Conservation (phyloP, 495 filamentous ascomycete genomes). For the Sordaria brevicollis region DNA sequence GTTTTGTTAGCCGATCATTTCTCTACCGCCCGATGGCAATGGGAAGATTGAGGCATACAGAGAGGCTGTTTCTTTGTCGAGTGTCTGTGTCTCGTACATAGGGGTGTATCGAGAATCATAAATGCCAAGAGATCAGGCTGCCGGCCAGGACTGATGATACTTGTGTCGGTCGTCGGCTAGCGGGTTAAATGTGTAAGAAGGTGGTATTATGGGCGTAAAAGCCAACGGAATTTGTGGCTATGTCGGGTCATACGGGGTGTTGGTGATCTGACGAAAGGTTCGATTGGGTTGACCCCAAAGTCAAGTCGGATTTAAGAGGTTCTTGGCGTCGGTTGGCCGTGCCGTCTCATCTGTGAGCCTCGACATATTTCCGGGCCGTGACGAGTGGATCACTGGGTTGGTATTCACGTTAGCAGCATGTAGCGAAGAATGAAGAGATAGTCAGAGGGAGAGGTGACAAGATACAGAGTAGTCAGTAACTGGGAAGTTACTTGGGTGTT, state of each 20-base stretch:
- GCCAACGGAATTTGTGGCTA: neutral
- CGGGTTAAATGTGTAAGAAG: neutral
- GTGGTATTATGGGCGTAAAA: neutral
- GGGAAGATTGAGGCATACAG: neutral
- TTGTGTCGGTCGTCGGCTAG: neutral
- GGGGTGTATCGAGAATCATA: neutral
- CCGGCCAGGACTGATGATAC: neutral
- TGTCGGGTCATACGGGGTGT: neutral
- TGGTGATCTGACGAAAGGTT: neutral
- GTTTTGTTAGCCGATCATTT: neutral
- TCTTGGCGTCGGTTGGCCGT: neutral
- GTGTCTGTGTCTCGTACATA: neutral
- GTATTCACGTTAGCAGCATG: neutral
- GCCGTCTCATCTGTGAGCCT: neutral
- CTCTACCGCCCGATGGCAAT: neutral
- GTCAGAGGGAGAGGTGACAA: neutral
- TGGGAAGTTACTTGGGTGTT: neutral
- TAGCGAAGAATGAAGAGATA: neutral
- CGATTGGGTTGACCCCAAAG: neutral
- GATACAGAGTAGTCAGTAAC: neutral
- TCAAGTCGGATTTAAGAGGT: neutral
- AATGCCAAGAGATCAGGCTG: neutral
- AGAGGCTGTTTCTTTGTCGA: neutral
- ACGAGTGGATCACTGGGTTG: neutral
- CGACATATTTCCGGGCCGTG: neutral